A percentile compares a stretch with the other conserved stretches of the same genome.
Conservation (phyloP, 2,329 filamentous ascomycete species). For the Emergomyces orientalis region DNA sequence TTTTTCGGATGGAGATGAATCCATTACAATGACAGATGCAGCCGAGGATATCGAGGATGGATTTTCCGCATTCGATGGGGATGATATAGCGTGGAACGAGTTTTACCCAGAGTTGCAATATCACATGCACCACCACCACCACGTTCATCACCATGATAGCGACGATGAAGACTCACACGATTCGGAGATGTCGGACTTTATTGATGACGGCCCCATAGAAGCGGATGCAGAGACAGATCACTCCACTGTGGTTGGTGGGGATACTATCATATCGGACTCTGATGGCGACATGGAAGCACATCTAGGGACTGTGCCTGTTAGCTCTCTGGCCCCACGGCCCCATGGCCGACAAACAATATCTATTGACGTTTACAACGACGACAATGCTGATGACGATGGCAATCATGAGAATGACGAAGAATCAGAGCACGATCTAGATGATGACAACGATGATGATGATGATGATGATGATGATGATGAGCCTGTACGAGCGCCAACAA, state of each 20-base stretch:
- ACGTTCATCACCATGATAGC: not conserved
- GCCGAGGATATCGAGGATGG: slow-evolving; percentile 26
- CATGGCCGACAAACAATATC: not conserved
- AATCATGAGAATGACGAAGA: slow-evolving; percentile 15
- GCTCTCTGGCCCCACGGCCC: not conserved
- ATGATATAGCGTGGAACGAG: slow-evolving; percentile 10
- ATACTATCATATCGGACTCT: slow-evolving; percentile 11
- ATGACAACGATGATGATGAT: slow-evolving; percentile 1
- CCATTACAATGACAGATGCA: slow-evolving; percentile 33
- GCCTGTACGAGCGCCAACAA: slow-evolving; percentile 20
- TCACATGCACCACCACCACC: not conserved
- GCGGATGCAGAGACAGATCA: slow-evolving; percentile 8
- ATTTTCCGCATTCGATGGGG: slow-evolving; percentile 24
- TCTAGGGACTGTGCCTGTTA: slow-evolving; percentile 1
- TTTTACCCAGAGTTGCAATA: not conserved
- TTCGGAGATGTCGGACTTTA: slow-evolving; percentile 17
- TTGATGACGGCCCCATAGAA: slow-evolving; percentile 14
- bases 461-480: slow-evolving; percentile 18
- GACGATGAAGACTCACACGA: slow-evolving; percentile 15
- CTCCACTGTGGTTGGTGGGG: slow-evolving; percentile 2
- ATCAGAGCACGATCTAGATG: slow-evolving; percentile 17
- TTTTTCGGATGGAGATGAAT: not conserved
- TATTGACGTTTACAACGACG: not conserved
- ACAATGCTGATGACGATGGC: slow-evolving; percentile 10
- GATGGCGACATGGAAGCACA: slow-evolving; percentile 13